A percentile compares a stretch with the other conserved stretches of the same genome.
These are phyloP conservation scores for Cladosporium sp. DNA, from an alignment of 2,329 filamentous ascomycete species.

Conservation along the genomic window DNA sequence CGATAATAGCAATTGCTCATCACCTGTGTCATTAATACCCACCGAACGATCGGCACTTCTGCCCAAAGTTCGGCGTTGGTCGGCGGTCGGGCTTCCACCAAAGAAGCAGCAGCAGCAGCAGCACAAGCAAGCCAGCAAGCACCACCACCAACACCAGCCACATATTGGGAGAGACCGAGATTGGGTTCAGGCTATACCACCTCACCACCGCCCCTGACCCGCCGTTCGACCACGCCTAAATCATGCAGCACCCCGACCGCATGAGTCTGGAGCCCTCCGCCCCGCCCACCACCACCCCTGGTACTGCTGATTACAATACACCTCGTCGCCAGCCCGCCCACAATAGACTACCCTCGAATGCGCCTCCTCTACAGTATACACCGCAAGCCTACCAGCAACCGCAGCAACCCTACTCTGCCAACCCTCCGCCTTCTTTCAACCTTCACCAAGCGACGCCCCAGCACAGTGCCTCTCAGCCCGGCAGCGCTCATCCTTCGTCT, in stretches of 20 bases:
- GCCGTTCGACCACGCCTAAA: too few relatives aligned
- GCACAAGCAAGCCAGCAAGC: too few relatives aligned
- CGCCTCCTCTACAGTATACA: constrained; percentile 16
- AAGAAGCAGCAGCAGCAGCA: too few relatives aligned
- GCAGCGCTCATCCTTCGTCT: constrained; percentile 11
- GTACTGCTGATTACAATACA: neutral
- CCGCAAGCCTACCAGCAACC: constrained; percentile 40
- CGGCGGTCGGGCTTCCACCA: too few relatives aligned
- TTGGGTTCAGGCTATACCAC: neutral
- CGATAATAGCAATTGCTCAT: too few relatives aligned
- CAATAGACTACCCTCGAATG: constrained; percentile 14
- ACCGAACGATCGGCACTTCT: too few relatives aligned
- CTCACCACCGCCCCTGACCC: neutral
- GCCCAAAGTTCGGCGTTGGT: too few relatives aligned
- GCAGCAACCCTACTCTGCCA: constrained; percentile 44
- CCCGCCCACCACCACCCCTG: neutral
- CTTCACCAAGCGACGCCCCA: constrained; percentile 46
- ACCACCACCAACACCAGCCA: neutral
- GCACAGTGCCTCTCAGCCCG: constrained; percentile 17
- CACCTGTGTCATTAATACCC: too few relatives aligned
- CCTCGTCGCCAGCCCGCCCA: constrained; percentile 1
- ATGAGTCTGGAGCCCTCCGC: neutral
- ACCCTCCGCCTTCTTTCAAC: constrained; percentile 53
- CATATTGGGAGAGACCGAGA: too few relatives aligned
- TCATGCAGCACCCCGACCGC: neutral